Conservation (phyloP, 139 green algal genomes). For the Micractinium sp. region DNA sequence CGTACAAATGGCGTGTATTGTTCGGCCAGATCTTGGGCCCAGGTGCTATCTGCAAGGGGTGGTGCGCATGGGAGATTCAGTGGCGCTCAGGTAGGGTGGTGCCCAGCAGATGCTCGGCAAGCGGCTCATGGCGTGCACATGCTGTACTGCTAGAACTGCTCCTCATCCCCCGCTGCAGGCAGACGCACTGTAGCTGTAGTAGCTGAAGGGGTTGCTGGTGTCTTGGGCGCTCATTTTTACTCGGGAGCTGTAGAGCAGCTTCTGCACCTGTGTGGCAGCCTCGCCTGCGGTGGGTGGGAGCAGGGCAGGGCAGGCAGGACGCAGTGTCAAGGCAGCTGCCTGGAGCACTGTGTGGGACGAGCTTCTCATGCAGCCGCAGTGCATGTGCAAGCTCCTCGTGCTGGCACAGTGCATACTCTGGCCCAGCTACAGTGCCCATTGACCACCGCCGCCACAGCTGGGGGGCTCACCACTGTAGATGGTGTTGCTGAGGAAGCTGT, state of each 20-base stretch:
- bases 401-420: too few species aligned
- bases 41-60: not conserved
- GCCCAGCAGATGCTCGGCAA: too few species aligned
- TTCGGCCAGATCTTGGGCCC: not conserved
- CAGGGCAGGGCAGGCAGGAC: too few species aligned
- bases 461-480: not conserved
- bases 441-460: not conserved
- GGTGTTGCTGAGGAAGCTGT: not conserved
- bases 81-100: too few species aligned
- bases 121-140: too few species aligned
- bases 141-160: too few species aligned
- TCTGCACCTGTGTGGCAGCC: slow-evolving; percentile 7
- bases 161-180: too few species aligned
- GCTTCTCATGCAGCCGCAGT: not conserved
- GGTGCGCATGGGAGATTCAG: not conserved
- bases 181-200: not conserved
- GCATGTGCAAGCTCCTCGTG: too few species aligned
- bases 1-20: not conserved
- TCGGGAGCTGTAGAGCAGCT: not conserved
- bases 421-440: too few species aligned
- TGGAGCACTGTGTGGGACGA: too few species aligned
- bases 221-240: slow-evolving; percentile 3
- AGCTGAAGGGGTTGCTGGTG: not conserved
- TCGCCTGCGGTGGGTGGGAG: not conserved
- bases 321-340: too few species aligned